Base-by-base conservation (phyloP, 1,284 basidiomycete species). In the Sporisorium scitamineum region DNA sequence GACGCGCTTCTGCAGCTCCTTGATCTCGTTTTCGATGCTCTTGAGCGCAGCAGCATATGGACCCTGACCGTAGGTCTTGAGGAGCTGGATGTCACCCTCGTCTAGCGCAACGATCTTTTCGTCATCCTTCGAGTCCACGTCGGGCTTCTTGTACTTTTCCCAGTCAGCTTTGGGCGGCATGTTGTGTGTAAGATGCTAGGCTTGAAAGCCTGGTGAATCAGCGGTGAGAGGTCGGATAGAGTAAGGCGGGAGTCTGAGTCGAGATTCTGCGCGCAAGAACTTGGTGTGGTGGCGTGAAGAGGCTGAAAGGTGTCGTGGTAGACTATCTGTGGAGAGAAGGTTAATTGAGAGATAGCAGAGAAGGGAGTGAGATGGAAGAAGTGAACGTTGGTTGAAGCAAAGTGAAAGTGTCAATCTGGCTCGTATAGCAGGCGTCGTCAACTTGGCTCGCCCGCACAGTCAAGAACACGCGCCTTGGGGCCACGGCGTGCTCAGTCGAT, bases 61-160 rank as follows among this genome's bases (percentile, higher is more conserved):
- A 67, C 97, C 97, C 92, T 98, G 96, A 54, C 97, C 96, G 86
- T 99, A 99, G 70, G 97, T 99, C 88, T 98, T 97, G 78, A 99
- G 90, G 71, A 99, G 96, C 87, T 99, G 96, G 65, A 99, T 99
- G 86, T 99, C 97, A 71, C 94, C 95, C 84, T 98, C 97, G 85
- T 98, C 97, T 74, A 99, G 91, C 55, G 93, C 96, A 92, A 83
- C 42, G 55, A 61, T 69, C 67, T 78, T 76, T 41, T 84, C 83
- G 18, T 85, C 78, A 37, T 83, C 79, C 61, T 83, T 80, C 22
- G 69, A 55, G 70, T 85, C 82, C 13, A 56, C 64, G 44, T 83
- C 81, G 27, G 81, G 70, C 70, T 82, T 82, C 57, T 76, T 79
- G 81, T 84, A 85, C 72, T 85, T 85, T 61, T 85, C 83, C 83